These are phyloP conservation scores for Debaryomyces psychrophilus DNA, from an alignment of 1,139 yeast genomes.

Conservation along the genomic window DNA sequence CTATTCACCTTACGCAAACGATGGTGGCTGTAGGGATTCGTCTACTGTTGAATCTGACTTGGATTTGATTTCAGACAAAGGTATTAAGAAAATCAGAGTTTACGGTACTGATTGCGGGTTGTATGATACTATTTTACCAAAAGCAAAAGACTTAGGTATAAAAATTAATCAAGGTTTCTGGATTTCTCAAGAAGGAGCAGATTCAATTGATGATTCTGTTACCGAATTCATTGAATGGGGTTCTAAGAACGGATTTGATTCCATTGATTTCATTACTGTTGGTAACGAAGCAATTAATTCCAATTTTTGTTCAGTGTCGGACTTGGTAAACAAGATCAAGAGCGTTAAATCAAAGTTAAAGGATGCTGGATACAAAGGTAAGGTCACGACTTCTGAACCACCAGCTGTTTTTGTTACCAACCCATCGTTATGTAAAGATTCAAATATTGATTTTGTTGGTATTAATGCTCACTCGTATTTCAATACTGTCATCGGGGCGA, in stretches of 20 bases:
- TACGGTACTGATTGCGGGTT: conserved; percentile 88
- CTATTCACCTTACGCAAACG: conserved; percentile 79
- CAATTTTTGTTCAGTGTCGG: conserved; percentile 58
- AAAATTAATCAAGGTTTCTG: conserved; percentile 86
- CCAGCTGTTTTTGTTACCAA: conserved; percentile 68
- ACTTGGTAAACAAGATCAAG: conserved; percentile 63
- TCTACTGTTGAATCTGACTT: conserved; percentile 63
- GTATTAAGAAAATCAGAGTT: conserved; percentile 67
- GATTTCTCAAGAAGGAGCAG: conserved; percentile 65
- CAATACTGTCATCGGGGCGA: conserved; percentile 61
- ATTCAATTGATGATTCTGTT: conserved; percentile 67
- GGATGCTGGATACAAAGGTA: conserved; percentile 76
- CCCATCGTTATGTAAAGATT: conserved; percentile 67
- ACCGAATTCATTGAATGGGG: conserved; percentile 55
- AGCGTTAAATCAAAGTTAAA: conserved; percentile 60
- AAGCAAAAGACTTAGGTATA: conserved; percentile 61
- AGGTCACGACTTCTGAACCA: conserved; percentile 83
- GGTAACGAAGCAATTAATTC: conserved; percentile 86
- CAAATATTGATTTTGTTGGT: conserved; percentile 78
- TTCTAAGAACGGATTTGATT: conserved; percentile 61
- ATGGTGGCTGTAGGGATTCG: conserved; percentile 65
- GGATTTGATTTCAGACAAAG: conserved; percentile 55
- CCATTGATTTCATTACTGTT: conserved; percentile 72
- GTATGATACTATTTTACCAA: conserved; percentile 65
- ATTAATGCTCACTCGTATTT: conserved; percentile 88